Evolutionary conservation across 805 yeast genomes (phyloP).

Genomic region (Wickerhamiella azymoides): DNA sequence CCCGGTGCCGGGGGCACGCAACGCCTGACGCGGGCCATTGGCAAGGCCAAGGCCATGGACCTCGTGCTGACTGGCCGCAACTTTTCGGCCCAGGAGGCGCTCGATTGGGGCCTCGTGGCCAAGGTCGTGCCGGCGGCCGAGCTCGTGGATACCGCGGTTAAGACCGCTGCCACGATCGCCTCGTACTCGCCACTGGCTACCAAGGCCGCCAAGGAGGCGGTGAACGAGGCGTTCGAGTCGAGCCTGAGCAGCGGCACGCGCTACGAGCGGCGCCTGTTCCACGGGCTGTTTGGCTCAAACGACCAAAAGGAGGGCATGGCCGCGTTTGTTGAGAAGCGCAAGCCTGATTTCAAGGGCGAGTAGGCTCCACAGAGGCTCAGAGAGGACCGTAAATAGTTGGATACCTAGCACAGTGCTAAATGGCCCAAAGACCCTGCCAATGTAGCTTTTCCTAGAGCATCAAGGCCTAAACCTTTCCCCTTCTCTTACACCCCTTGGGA

Average conservation of each 20-base stretch:
- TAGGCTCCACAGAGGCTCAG: too few species aligned
- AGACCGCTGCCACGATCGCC: constrained; percentile 33
- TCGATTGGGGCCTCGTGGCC: constrained; percentile 36
- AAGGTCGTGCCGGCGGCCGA: constrained; percentile 28
- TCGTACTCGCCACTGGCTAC: constrained; percentile 31
- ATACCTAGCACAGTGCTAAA: too few species aligned
- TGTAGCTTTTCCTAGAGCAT: too few species aligned
- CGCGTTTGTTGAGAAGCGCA: constrained; percentile 36
- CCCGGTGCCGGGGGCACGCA: constrained; percentile 45
- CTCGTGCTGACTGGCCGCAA: constrained; percentile 34
- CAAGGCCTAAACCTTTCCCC: too few species aligned
- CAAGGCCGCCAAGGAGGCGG: constrained; percentile 34
- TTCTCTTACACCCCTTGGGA: too few species aligned
- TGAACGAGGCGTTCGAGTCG: constrained; percentile 29
- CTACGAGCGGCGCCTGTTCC: constrained; percentile 34
- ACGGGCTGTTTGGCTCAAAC: constrained; percentile 31
- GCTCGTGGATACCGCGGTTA: constrained; percentile 31
- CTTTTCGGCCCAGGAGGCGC: constrained; percentile 34
- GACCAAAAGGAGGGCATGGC: constrained; percentile 40
- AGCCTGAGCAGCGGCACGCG: constrained; percentile 29
- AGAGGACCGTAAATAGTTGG: too few species aligned
- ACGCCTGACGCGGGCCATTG: constrained; percentile 34
- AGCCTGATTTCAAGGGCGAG: constrained; percentile 26
- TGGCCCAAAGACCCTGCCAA: too few species aligned
- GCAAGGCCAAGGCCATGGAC: constrained; percentile 39